A percentile compares a stretch with the other conserved stretches of the same genome.
Conservation (phyloP, 257 asterid genomes). For the Fraxinus excelsior region DNA sequence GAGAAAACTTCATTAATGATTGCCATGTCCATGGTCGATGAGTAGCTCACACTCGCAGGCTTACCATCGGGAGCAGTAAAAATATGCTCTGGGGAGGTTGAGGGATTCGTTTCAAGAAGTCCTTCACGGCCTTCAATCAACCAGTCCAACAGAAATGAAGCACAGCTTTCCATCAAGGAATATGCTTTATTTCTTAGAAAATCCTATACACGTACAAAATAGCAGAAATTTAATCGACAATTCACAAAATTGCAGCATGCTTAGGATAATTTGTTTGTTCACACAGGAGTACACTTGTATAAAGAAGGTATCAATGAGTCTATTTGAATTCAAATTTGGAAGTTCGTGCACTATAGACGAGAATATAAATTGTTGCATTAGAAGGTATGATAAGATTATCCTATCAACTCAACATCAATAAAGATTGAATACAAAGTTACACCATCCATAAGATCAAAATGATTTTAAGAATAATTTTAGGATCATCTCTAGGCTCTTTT, state of each 20-base stretch:
- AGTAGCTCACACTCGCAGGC: slow-evolving; percentile 73
- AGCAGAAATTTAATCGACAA: slow-evolving; percentile 5
- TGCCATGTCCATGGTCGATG: slow-evolving; percentile 80
- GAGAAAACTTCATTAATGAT: slow-evolving; percentile 67
- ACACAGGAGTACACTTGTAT: not conserved
- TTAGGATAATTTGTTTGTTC: not conserved
- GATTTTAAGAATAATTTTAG: not conserved
- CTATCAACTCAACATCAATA: not conserved
- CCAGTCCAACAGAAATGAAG: slow-evolving; percentile 74
- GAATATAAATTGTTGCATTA: not conserved
- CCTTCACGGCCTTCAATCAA: slow-evolving; percentile 58
- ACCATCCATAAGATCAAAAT: not conserved
- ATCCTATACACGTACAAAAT: slow-evolving; percentile 33
- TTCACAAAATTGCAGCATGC: not conserved
- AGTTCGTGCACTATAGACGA: not conserved
- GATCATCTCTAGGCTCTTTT: too few species aligned
- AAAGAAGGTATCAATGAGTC: not conserved
- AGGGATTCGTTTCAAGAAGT: slow-evolving; percentile 73
- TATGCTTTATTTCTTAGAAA: slow-evolving; percentile 62
- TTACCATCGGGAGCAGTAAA: slow-evolving; percentile 74
- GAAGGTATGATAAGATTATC: not conserved
- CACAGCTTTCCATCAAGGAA: slow-evolving; percentile 70
- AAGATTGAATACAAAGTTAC: not conserved
- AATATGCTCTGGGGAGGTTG: slow-evolving; percentile 79
- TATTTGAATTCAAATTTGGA: not conserved